phyloP scores from a whole-genome alignment of 306 rosid genomes.

The Castanopsis chinensis region DNA sequence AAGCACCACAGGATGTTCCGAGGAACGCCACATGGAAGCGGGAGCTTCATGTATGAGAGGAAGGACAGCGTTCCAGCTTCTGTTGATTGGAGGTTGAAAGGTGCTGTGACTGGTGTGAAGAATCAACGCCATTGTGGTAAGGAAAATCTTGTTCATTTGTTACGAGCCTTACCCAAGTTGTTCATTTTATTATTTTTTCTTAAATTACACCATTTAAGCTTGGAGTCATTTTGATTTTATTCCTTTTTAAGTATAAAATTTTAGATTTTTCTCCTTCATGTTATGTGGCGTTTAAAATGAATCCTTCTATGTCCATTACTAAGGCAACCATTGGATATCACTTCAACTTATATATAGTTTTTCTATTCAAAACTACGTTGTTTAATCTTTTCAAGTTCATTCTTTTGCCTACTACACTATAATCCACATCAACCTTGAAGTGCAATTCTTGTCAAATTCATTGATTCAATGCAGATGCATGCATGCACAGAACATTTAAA shows the following conservation, averaged over 20 bases:
- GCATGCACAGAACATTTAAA: neutral
- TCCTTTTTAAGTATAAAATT: too few relatives aligned
- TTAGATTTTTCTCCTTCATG: too few relatives aligned
- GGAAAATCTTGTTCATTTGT: neutral
- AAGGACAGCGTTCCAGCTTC: slow-evolving; percentile 26
- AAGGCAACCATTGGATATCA: too few relatives aligned
- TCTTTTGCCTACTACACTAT: too few relatives aligned
- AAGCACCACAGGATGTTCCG: slow-evolving; percentile 46
- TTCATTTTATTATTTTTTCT: neutral
- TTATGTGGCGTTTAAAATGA: too few relatives aligned
- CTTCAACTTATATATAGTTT: too few relatives aligned
- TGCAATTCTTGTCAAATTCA: neutral
- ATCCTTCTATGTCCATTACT: too few relatives aligned
- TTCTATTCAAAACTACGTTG: too few relatives aligned
- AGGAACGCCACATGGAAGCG: slow-evolving; percentile 28
- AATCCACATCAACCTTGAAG: too few relatives aligned
- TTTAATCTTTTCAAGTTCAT: too few relatives aligned
- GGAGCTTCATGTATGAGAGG: slow-evolving; percentile 36
- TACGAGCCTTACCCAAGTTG: neutral
- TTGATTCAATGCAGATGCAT: neutral
- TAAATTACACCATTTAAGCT: neutral
- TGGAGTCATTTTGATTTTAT: too few relatives aligned
- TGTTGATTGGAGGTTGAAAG: slow-evolving; percentile 54
- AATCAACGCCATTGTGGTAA: slow-evolving; percentile 59
- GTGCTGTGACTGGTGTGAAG: slow-evolving; percentile 43